These are phyloP conservation scores for Phytophthora macrochlamydospora DNA, from an alignment of 352 stramenopile genomes.

Conservation along the genomic window DNA sequence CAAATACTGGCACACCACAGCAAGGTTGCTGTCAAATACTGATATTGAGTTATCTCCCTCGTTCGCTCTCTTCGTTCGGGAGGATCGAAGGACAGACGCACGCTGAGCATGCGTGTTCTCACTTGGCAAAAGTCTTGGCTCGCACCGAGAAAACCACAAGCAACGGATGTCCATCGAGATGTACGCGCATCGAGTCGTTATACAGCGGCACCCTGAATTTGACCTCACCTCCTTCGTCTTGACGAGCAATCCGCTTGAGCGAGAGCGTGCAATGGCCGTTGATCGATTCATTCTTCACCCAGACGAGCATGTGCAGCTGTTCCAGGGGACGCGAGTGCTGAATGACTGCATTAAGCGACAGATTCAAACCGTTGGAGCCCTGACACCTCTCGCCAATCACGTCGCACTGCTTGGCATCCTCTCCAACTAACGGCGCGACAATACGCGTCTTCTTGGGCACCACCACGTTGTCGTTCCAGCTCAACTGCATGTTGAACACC, in stretches of 20 bases:
- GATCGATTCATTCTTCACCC: constrained; percentile 82
- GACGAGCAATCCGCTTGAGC: constrained; percentile 75
- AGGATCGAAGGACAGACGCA: constrained; percentile 25
- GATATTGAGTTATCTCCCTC: constrained; percentile 28
- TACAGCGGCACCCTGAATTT: constrained; percentile 81
- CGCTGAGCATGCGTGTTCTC: constrained; percentile 25
- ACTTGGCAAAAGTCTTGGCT: constrained; percentile 87
- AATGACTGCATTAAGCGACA: constrained; percentile 78
- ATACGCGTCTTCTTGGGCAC: constrained; percentile 82
- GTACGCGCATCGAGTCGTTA: constrained; percentile 80
- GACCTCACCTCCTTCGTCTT: constrained; percentile 70
- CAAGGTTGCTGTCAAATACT: constrained; percentile 13
- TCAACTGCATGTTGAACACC: constrained; percentile 80
- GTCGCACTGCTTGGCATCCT: constrained; percentile 80
- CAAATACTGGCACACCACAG: background rate
- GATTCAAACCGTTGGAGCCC: constrained; percentile 52
- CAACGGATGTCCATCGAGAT: constrained; percentile 71
- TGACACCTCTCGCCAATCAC: constrained; percentile 73
- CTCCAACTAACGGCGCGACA: constrained; percentile 74
- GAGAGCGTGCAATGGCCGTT: constrained; percentile 83
- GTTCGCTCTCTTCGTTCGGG: constrained; percentile 12
- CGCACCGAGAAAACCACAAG: constrained; percentile 80
- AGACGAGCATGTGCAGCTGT: constrained; percentile 86
- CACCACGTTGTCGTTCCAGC: constrained; percentile 71
- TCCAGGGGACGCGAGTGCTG: constrained; percentile 73